Evolutionary conservation across 495 filamentous ascomycete genomes (phyloP), one percentile per base, ranked within the genome.

Genomic region (Daldinia loculata): DNA sequence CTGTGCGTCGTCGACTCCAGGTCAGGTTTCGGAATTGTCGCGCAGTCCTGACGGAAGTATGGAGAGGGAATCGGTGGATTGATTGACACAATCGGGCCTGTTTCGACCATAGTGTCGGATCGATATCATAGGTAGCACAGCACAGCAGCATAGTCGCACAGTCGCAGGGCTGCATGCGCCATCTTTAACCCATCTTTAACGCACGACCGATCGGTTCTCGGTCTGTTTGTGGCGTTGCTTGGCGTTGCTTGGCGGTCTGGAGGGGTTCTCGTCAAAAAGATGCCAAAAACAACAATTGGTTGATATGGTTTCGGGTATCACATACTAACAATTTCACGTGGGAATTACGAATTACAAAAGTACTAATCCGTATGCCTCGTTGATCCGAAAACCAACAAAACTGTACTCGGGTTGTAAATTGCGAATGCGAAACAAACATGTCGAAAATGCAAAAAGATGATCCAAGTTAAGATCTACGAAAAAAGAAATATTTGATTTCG

Each of bases 51-150:
- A 51, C 34, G 34, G 59, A 56, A 71, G 30, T 53, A 52, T 36
- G 32, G 57, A 67, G 55, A 48, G 59, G 45, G 45, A 68, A 41
- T 56, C 60, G 24, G 32, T 48, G 63, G 60, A 67, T 66, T 59
- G 17, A 61, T 56, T 68, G 64, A 60, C 60, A 67, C 60, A 64
- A 36, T 61, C 22, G 50, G 61, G 43, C 29, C 26, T 72, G 70
- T 72, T 72, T 72, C 70, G 69, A 66, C 56, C 43, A 62, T 4
- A 53, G 56, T 53, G 56, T 51, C 26, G 43, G 50, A 56, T 53
- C 50, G 50, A 41, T 53, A 53, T 57, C 32, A 26, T 48, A 53
- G 41, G 62, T 56, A 61, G 62, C 17, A 17, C 58, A 41, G 22
- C n/a, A 14, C 34, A 36, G 7, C 11, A 9, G 30, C 30, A 32